phyloP scores from a whole-genome alignment of 306 rosid genomes.

The Inga oerstediana region DNA sequence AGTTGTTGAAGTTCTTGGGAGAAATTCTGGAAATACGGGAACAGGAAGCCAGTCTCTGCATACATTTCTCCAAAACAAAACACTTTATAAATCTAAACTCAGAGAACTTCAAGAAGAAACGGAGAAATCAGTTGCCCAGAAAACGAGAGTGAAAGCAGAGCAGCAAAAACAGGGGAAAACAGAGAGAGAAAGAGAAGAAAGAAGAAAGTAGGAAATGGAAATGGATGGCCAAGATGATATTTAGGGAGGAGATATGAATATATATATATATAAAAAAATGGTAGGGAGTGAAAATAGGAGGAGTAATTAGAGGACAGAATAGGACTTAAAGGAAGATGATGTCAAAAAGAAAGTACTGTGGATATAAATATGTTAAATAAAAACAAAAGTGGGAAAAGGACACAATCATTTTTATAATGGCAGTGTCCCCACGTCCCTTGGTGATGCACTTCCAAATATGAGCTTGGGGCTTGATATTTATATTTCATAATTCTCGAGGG shows the following conservation, averaged over 20 bases:
- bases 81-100: slow-evolving; percentile 8
- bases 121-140: background rate
- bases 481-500: background rate
- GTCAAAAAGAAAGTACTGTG: slow-evolving; percentile 32
- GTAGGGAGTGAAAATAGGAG: slow-evolving; percentile 36
- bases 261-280: background rate
- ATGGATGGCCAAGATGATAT: slow-evolving; percentile 14
- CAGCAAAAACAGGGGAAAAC: background rate
- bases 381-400: slow-evolving; percentile 70
- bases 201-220: background rate
- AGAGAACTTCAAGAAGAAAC: slow-evolving; percentile 21
- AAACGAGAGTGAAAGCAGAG: slow-evolving; percentile 30
- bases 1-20: slow-evolving; percentile 79
- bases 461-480: background rate
- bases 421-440: slow-evolving; percentile 53
- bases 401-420: slow-evolving; percentile 55
- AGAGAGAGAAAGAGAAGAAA: too few relatives aligned
- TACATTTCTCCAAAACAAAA: slow-evolving; percentile 65
- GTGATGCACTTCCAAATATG: slow-evolving; percentile 30
- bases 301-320: slow-evolving; percentile 33
- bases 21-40: slow-evolving; percentile 65
- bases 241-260: slow-evolving; percentile 25
- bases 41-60: slow-evolving; percentile 72
- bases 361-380: slow-evolving; percentile 19
- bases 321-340: slow-evolving; percentile 37